Conservation (phyloP, 345 rosid species). For the Salix suchowensis region DNA sequence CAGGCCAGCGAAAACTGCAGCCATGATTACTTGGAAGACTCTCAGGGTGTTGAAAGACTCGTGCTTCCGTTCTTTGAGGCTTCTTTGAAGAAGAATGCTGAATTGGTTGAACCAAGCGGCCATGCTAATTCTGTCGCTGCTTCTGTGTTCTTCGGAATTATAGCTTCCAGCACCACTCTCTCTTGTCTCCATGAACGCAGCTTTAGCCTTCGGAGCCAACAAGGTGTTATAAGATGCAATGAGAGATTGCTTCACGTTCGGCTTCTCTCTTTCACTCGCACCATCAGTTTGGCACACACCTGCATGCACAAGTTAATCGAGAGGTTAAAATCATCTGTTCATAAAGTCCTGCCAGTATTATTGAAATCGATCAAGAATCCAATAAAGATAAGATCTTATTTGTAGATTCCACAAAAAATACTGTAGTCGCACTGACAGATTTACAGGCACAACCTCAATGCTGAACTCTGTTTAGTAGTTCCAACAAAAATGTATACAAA, state of each 20-base stretch:
- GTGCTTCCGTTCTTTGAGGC: conserved; percentile 76
- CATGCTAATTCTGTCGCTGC: conserved; percentile 17
- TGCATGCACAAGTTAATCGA: conserved; percentile 36
- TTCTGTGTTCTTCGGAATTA: conserved; percentile 16
- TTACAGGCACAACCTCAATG: neutral
- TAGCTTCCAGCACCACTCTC: conserved; percentile 13
- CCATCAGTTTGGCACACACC: conserved; percentile 62
- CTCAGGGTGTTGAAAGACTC: conserved; percentile 71
- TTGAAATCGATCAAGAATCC: neutral
- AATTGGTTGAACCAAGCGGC: conserved; percentile 68
- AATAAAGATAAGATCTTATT: neutral
- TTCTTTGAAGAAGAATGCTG: conserved; percentile 66
- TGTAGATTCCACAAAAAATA: neutral
- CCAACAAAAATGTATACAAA: neutral
- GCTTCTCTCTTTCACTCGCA: conserved; percentile 53
- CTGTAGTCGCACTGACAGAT: neutral
- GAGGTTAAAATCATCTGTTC: too few relatives aligned
- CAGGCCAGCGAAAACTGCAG: conserved; percentile 57
- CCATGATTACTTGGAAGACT: conserved; percentile 71
- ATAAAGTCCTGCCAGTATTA: neutral
- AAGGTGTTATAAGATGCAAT: conserved; percentile 45
- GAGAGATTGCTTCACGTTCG: conserved; percentile 58
- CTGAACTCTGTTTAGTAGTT: neutral
- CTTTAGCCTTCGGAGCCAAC: conserved; percentile 60
- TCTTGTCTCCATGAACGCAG: conserved; percentile 41